These are phyloP conservation scores for Rhodotorula graminis DNA, from an alignment of 768 basidiomycete genomes.

Conservation along the genomic window DNA sequence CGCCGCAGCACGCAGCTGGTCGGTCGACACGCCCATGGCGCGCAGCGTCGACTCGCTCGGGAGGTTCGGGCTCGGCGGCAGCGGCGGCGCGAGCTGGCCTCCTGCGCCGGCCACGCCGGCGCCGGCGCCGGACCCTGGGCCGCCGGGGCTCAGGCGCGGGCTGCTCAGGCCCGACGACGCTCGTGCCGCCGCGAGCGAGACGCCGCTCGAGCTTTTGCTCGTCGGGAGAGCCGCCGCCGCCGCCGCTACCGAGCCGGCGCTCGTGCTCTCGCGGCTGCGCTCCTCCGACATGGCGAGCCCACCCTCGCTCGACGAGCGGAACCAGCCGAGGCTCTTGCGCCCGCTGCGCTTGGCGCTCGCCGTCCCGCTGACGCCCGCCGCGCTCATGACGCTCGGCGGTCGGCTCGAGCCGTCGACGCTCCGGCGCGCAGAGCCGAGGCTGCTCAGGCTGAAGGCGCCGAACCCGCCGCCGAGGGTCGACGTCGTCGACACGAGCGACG, in stretches of 20 bases:
- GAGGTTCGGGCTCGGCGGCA: conserved; percentile 13
- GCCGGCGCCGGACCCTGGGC: neutral
- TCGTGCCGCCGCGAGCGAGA: neutral
- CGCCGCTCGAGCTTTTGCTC: conserved; percentile 1
- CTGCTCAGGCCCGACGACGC: neutral
- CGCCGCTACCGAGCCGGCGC: neutral
- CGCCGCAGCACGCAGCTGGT: conserved; percentile 6
- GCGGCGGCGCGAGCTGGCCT: neutral
- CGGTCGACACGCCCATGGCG: conserved; percentile 11
- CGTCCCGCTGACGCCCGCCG: conserved; percentile 14
- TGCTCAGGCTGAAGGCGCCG: neutral
- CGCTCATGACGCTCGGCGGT: conserved; percentile 19
- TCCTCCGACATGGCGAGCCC: conserved; percentile 7
- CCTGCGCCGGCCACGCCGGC: too few species aligned
- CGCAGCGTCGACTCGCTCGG: conserved; percentile 11
- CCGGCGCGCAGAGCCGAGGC: neutral
- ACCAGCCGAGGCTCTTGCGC: conserved; percentile 32
- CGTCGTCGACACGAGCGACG: conserved; percentile 1
- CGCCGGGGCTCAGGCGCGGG: neutral
- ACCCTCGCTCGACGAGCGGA: conserved; percentile 27
- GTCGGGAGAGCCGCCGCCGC: neutral
- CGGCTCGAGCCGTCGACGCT: neutral
- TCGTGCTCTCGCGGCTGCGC: too few species aligned
- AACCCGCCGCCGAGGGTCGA: neutral
- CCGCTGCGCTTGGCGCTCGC: neutral